Percentiles rank a stretch among this genome's conserved stretches.
Evolutionary conservation across 2,329 filamentous ascomycete species (phyloP).

Genomic region (Metarhizium album): DNA sequence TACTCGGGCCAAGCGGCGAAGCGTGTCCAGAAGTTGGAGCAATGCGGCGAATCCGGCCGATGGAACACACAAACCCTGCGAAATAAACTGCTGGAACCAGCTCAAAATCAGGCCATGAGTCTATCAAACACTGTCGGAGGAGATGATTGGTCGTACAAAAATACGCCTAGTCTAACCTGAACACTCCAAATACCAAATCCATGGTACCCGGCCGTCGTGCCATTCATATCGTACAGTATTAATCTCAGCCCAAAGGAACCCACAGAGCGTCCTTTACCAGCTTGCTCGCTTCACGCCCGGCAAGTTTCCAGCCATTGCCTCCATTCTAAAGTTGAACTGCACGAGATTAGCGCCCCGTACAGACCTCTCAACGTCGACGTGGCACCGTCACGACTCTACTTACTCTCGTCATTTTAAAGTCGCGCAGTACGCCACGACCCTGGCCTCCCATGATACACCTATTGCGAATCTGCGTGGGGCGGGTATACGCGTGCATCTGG

Average conservation of each 20-base stretch:
- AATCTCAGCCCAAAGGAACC: not conserved
- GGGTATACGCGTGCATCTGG: conserved; percentile 93
- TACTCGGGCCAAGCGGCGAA: too few species aligned
- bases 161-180: not conserved
- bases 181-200: not conserved
- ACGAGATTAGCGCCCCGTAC: conserved; percentile 15
- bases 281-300: conserved; percentile 93
- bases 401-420: conserved; percentile 88
- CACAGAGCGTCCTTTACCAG: conserved; percentile 52
- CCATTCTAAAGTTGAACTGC: conserved; percentile 86
- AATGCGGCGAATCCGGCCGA: too few species aligned
- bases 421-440: conserved; percentile 77
- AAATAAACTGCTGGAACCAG: too few species aligned
- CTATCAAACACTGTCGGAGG: too few species aligned
- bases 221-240: not conserved
- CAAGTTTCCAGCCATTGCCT: conserved; percentile 74
- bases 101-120: too few species aligned
- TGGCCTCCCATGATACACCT: conserved; percentile 88
- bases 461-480: conserved; percentile 88
- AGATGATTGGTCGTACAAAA: not conserved
- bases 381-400: conserved; percentile 23
- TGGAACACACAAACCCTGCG: too few species aligned
- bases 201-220: not conserved
- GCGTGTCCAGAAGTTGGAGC: too few species aligned
- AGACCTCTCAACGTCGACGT: not conserved